Conservation (phyloP, 176 grass and related monocot species). For the Melocanna baccifera region DNA sequence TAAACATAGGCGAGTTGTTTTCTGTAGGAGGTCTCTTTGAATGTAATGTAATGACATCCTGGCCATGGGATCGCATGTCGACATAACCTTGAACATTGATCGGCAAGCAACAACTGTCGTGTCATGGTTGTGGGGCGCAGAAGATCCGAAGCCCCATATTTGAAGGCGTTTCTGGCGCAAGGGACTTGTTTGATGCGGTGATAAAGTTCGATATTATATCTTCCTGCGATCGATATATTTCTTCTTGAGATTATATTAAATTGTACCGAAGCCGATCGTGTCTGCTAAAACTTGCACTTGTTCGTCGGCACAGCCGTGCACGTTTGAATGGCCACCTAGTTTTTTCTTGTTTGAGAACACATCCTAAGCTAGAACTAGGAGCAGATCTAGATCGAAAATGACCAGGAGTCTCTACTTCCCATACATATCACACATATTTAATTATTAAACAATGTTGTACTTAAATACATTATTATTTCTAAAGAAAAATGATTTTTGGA, state of each 20-base stretch:
- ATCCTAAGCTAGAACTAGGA: not conserved
- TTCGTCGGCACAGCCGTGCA: constrained; percentile 17
- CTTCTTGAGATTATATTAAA: not conserved
- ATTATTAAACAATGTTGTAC: no score
- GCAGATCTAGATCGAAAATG: no score
- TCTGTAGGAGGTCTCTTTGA: constrained; percentile 44
- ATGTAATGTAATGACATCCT: constrained; percentile 22
- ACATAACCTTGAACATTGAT: not conserved
- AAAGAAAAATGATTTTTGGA: no score
- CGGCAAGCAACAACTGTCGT: not conserved
- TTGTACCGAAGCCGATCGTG: not conserved
- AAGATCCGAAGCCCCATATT: constrained; percentile 15
- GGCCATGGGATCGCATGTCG: constrained; percentile 17
- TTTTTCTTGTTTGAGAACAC: not conserved
- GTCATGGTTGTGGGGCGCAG: not conserved
- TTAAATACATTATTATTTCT: no score
- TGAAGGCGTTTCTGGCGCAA: constrained; percentile 25
- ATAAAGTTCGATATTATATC: constrained; percentile 27
- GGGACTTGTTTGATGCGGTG: constrained; percentile 19
- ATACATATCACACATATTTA: no score
- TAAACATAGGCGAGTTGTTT: constrained; percentile 39
- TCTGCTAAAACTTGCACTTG: not conserved
- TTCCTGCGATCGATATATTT: not conserved
- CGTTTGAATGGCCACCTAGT: constrained; percentile 19
- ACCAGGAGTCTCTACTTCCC: no score